Evolutionary conservation across 345 rosid species (phyloP), one percentile per base, ranked within the genome.

Genomic region (Hypericum perforatum): DNA sequence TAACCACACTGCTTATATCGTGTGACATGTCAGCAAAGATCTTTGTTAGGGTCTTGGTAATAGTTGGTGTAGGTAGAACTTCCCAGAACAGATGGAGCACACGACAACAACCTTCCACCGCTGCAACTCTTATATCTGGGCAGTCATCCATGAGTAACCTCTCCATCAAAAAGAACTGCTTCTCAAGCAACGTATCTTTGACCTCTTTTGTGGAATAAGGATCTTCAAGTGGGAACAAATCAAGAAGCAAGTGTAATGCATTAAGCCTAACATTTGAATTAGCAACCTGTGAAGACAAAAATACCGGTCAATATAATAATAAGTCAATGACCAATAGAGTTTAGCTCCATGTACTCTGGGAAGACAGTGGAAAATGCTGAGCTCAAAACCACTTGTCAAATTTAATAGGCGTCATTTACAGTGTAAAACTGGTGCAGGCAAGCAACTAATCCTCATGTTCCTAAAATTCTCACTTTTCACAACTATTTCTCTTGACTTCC

Each of bases 71-170:
- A 58, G 95, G 94, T 22, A 85, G 77, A 58, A 92, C 72, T 76
- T 92, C 98, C 98, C 96, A 92, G 69, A 81, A 92, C 51, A 92
- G 67, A 82, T 73, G 78, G 53, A 92, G 88, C 63, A 85, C 63
- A 58, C 95, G 88, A 41, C 88, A 85, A 64, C 86, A 80, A 53
- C 98, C 98, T 76, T 92, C 96, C 45, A 92, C 98, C 43, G 96
- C 95, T 67, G 83, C 81, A 68, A 83, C 76, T 77, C 98, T 78
- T 61, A 92, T 77, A 59, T 79, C 88, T 41, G 95, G 94, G 44
- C 94, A 82, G 65, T 83, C 95, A 73, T 92, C 98, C 68, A 64
- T 67, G 60, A 92, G 76, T 59, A 85, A 56, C 59, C 65, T 82
- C 69, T 92, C 98, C 72, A 85, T 42, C 69, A 92, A 70, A 65